A percentile compares a stretch with the other conserved stretches of the same genome.
phyloP scores from a whole-genome alignment of 805 yeast genomes.

The Phaffomyces opuntiae region DNA sequence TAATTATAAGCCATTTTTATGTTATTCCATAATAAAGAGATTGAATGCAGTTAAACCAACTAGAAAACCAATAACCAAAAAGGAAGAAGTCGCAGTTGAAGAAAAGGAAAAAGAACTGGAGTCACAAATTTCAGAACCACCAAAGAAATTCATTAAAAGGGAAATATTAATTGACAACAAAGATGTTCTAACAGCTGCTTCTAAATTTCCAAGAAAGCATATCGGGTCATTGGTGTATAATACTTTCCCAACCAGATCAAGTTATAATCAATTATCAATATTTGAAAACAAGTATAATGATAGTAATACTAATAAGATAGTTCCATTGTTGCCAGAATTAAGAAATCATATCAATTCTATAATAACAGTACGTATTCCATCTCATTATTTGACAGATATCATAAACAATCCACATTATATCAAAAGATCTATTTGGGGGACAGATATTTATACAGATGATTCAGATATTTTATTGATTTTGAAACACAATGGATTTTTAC shows the following conservation, averaged over 20 bases:
- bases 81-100: not conserved
- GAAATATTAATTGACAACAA: constrained; percentile 29
- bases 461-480: constrained; percentile 74
- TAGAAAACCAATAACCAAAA: not conserved
- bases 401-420: constrained; percentile 18
- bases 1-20: constrained; percentile 22
- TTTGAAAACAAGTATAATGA: not conserved
- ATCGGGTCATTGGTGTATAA: constrained; percentile 55
- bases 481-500: constrained; percentile 67
- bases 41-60: constrained; percentile 19
- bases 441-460: constrained; percentile 90
- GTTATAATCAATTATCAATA: constrained; percentile 20
- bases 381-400: constrained; percentile 19
- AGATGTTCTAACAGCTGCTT: constrained; percentile 34
- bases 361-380: constrained; percentile 24
- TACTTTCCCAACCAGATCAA: constrained; percentile 43
- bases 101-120: not conserved
- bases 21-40: constrained; percentile 24
- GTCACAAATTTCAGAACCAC: not conserved
- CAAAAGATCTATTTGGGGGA: constrained; percentile 68
- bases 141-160: constrained; percentile 16
- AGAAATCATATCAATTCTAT: constrained; percentile 35
- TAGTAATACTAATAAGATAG: constrained; percentile 7
- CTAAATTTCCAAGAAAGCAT: constrained; percentile 36
- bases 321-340: constrained; percentile 27